phyloP scores from a whole-genome alignment of 208 protist genomes.

The Angomonas desouzai region DNA sequence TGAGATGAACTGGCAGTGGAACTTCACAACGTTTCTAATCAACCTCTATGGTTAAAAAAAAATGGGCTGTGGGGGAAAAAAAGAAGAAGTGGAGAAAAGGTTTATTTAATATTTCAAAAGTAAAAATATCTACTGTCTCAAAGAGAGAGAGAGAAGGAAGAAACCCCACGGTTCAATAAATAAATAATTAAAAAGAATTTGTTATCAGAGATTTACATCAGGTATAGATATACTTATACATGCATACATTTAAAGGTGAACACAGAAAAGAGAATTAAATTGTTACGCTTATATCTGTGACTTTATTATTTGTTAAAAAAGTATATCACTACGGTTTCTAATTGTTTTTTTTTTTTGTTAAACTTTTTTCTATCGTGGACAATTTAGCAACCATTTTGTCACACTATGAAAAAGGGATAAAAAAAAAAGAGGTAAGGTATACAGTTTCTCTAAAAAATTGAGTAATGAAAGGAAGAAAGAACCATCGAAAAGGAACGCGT shows the following conservation, averaged over 20 bases:
- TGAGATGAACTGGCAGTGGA: not conserved
- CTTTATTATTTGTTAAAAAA: not conserved
- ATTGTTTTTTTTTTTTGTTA: constrained; percentile 1
- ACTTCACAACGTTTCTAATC: not conserved
- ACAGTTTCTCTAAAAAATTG: no score
- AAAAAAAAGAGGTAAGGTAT: no score
- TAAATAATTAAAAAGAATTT: not conserved
- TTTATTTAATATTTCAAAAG: not conserved
- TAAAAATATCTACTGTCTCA: no score
- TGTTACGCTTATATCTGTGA: not conserved
- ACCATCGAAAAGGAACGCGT: not conserved
- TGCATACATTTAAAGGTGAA: not conserved
- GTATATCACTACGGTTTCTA: constrained; percentile 3
- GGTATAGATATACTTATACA: constrained; percentile 15
- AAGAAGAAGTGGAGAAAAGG: not conserved
- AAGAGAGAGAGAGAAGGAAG: no score
- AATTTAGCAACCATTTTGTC: no score
- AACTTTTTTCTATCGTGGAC: no score
- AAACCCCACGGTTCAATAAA: not conserved
- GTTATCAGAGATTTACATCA: constrained; percentile 4
- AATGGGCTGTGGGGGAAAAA: not conserved
- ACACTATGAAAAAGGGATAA: no score
- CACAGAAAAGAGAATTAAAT: constrained; percentile 5
- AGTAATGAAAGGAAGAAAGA: constrained; percentile 15
- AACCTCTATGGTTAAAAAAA: constrained; percentile 8